These are phyloP conservation scores for Botrytis pseudocinerea DNA, from an alignment of 2,329 filamentous ascomycete genomes.

Conservation along the genomic window DNA sequence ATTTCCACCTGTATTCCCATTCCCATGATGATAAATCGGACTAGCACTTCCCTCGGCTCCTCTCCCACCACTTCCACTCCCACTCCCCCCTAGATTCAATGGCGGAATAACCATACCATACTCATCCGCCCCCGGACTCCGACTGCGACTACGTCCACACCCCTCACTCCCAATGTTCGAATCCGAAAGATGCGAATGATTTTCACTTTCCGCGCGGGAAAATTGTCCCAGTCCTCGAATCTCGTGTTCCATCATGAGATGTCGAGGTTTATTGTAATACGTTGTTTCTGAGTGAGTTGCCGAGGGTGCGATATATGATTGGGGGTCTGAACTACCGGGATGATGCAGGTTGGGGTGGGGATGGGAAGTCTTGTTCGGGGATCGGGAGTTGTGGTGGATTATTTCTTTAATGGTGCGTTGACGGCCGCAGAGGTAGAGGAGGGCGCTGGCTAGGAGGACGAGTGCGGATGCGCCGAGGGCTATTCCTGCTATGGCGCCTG, in stretches of 20 bases:
- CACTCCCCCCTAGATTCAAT: neutral
- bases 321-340: neutral
- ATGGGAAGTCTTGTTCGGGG: slow-evolving; percentile 6
- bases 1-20: neutral
- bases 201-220: neutral
- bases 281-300: slow-evolving; percentile 9
- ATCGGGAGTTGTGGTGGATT: slow-evolving; percentile 24
- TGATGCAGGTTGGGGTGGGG: neutral
- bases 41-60: neutral
- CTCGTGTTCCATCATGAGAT: slow-evolving; percentile 8
- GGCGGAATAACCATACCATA: neutral
- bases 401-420: slow-evolving; percentile 34
- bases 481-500: slow-evolving; percentile 36
- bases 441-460: slow-evolving; percentile 26
- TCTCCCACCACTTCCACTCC: neutral
- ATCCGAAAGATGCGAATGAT: neutral
- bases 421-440: slow-evolving; percentile 35
- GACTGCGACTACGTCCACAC: neutral
- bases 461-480: slow-evolving; percentile 32
- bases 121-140: neutral
- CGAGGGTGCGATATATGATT: slow-evolving; percentile 1
- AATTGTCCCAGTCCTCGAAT: neutral
- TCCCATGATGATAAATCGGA: neutral
- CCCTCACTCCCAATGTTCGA: slow-evolving; percentile 4
- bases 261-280: slow-evolving; percentile 1